Conservation (phyloP, 805 yeast genomes). For the Phaffomyces opuntiae region DNA sequence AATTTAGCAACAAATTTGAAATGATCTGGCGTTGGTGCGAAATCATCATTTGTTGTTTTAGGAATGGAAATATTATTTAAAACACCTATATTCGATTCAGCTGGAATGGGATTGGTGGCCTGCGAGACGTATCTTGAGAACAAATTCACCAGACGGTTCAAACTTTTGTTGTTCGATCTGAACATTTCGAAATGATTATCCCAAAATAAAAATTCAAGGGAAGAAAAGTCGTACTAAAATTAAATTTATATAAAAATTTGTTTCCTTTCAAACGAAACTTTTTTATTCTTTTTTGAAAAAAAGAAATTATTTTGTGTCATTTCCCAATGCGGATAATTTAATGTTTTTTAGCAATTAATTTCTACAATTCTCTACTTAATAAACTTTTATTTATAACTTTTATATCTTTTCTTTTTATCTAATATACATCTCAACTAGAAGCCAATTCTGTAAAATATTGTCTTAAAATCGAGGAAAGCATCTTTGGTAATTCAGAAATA, state of each 20-base stretch:
- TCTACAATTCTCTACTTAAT: no score
- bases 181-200: background rate
- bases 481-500: conserved; percentile 83
- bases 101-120: background rate
- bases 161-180: background rate
- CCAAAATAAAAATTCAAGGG: no score
- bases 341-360: no score
- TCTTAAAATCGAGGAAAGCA: conserved; percentile 80
- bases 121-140: background rate
- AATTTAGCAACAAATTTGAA: conserved; percentile 38
- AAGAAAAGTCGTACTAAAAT: no score
- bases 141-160: background rate
- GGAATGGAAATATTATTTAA: background rate
- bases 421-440: conserved; percentile 15
- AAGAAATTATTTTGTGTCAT: conserved; percentile 1
- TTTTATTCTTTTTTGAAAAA: background rate
- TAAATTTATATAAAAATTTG: no score
- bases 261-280: background rate
- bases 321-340: background rate
- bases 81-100: background rate
- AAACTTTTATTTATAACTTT: background rate
- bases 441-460: conserved; percentile 83
- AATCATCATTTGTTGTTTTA: background rate
- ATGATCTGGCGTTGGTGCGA: conserved; percentile 24
- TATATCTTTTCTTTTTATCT: conserved; percentile 1